Evolutionary conservation across 306 rosid genomes (phyloP), one percentile per base, ranked within the genome.

Genomic region (Vigna nakashimae): DNA sequence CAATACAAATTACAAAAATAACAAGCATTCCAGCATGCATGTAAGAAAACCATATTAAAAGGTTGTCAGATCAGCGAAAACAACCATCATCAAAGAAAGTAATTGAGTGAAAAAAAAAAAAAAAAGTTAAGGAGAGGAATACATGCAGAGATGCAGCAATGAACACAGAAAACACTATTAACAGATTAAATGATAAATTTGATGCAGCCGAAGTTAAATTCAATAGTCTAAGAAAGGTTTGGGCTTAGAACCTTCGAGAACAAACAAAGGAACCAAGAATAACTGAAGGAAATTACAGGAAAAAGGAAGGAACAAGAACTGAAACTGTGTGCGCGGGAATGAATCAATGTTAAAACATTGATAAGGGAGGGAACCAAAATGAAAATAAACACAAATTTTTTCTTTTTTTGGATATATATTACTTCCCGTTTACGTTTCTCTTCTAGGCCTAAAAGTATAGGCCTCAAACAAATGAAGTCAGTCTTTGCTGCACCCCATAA

Each of bases 241-340:
- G 64, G 55, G 32, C 2, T 49, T 5, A 40, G 69, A 60, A 67
- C 72, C 73, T 83, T 73, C 3, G 63, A 83, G 80, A 67, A 75
- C 26, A 6, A 1, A 1, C 13, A 26, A 71, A 8, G 43, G 77
- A 56, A 16, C 7, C 32, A 49, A 48, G 71, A 59, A 36, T 14
- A 40, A 12, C 49, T n/a, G 65, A n/a, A 60, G 0, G 4, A 42
- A 40, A 74, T 60, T 14, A 4, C 15, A 38, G 20, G 1, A 64
- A 0, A 30, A 34, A 52, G 17, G 58, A 36, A 66, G 59, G 34
- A 74, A 57, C n/a, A 38, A 24, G 7, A 79, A 66, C 16, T 60
- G 60, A 3, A 79, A 66, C 11, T 50, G 67, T 18, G 78, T 9
- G 85, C 53, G 82, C 85, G 85, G 78, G 85, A 76, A 81, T 1